A percentile compares a stretch with the other conserved stretches of the same genome.
Evolutionary conservation across 331 rosid species (phyloP).

Genomic region (Erythrophleum ivorense): DNA sequence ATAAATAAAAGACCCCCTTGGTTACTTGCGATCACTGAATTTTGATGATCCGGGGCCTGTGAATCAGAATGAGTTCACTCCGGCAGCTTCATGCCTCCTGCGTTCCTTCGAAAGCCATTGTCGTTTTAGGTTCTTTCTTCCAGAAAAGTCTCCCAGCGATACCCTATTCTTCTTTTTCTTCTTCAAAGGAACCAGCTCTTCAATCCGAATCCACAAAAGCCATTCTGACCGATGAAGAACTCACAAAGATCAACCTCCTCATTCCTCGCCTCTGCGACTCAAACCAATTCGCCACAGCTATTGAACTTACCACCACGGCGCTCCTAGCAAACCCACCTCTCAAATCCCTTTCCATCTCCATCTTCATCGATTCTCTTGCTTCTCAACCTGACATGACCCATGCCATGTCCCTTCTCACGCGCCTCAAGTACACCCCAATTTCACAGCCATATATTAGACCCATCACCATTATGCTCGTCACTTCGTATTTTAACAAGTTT

Average conservation of each 20-base stretch:
- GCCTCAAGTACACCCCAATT: constrained; percentile 52
- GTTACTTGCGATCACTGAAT: no score
- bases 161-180: constrained; percentile 13
- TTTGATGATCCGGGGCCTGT: background rate
- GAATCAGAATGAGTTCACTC: constrained; percentile 28
- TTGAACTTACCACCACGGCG: constrained; percentile 54
- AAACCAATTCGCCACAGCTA: constrained; percentile 55
- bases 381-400: constrained; percentile 55
- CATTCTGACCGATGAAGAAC: constrained; percentile 46
- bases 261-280: constrained; percentile 65
- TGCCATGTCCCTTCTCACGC: constrained; percentile 69
- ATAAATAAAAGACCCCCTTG: no score
- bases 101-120: background rate
- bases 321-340: constrained; percentile 62
- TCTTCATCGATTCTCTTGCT: constrained; percentile 56
- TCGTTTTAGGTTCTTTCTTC: background rate
- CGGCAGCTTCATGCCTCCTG: constrained; percentile 16
- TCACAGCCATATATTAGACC: constrained; percentile 49
- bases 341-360: constrained; percentile 53
- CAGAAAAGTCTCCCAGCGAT: background rate
- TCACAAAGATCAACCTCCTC: constrained; percentile 52
- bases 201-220: background rate
- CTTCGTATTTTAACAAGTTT: constrained; percentile 44
- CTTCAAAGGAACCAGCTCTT: background rate
- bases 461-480: constrained; percentile 48